phyloP scores from a whole-genome alignment of 768 basidiomycete species.

The Trametes gibbosa region DNA sequence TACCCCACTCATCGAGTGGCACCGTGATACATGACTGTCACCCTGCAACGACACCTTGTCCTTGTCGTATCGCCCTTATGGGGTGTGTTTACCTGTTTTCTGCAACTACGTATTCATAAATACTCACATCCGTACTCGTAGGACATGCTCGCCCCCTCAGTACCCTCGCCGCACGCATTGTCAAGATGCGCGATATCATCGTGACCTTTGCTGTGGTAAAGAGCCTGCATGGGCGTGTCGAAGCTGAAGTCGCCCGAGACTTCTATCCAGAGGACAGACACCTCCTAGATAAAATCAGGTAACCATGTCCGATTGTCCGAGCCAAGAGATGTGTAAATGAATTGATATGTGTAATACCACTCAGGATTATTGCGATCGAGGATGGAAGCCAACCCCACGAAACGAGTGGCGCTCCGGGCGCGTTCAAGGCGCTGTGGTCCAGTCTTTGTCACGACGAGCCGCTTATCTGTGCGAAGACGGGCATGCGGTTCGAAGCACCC shows the following conservation, averaged over 20 bases:
- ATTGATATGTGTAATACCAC: neutral
- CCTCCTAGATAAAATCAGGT: neutral
- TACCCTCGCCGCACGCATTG: slow-evolving; percentile 3
- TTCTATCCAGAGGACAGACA: neutral
- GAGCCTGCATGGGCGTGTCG: neutral
- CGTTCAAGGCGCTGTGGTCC: slow-evolving; percentile 9
- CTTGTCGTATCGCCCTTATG: neutral
- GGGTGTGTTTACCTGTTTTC: neutral
- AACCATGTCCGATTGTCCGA: neutral
- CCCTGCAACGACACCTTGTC: too few relatives aligned
- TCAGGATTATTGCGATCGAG: neutral
- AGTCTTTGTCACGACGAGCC: slow-evolving; percentile 2
- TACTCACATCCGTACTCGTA: neutral
- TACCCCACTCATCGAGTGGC: too few relatives aligned
- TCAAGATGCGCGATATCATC: neutral
- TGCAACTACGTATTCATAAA: neutral
- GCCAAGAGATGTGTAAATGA: neutral
- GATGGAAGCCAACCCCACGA: neutral
- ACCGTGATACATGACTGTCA: too few relatives aligned
- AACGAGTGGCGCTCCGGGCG: neutral
- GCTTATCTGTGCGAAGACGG: slow-evolving; percentile 13
- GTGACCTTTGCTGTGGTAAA: slow-evolving; percentile 3
- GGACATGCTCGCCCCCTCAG: slow-evolving; percentile 13
- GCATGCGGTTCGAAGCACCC: neutral
- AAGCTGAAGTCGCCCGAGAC: slow-evolving; percentile 3